Percentiles rank a stretch among this genome's conserved stretches.
Evolutionary conservation across 208 protist species (phyloP).

Genomic region (Herpetomonas samuelpessoai): DNA sequence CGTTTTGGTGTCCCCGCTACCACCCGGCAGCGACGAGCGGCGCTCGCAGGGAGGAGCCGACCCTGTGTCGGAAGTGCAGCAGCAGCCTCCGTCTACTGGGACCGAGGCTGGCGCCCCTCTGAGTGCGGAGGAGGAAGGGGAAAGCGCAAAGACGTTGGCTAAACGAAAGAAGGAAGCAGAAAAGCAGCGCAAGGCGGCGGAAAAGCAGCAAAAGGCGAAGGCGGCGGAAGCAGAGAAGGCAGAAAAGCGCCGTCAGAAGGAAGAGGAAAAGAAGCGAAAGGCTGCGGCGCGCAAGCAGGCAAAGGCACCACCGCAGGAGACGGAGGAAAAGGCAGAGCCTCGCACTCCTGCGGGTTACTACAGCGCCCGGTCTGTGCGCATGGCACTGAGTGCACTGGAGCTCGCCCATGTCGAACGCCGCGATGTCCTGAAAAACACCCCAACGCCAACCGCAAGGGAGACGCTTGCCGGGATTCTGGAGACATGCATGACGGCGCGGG

Average conservation of each 20-base stretch:
- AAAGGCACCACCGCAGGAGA: constrained; percentile 1
- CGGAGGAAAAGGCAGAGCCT: constrained; percentile 2
- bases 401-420: constrained; percentile 37
- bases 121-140: constrained; percentile 4
- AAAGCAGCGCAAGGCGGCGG: not conserved
- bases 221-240: not conserved
- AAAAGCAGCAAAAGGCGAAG: constrained; percentile 1
- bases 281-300: not conserved
- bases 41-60: too few relatives aligned
- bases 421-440: constrained; percentile 24
- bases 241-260: constrained; percentile 2
- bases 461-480: constrained; percentile 32
- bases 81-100: not conserved
- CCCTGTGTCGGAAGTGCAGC: too few relatives aligned
- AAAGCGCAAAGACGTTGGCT: constrained; percentile 11
- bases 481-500: constrained; percentile 31
- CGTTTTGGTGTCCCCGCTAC: not conserved
- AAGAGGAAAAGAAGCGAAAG: constrained; percentile 1
- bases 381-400: constrained; percentile 32
- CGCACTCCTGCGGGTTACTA: constrained; percentile 34
- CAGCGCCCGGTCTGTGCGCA: constrained; percentile 39
- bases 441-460: constrained; percentile 22
- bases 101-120: not conserved
- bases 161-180: not conserved
- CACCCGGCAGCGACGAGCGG: not conserved